Base-by-base conservation (phyloP, 176 grass and related monocot species). In the Eragrostis curvula region DNA sequence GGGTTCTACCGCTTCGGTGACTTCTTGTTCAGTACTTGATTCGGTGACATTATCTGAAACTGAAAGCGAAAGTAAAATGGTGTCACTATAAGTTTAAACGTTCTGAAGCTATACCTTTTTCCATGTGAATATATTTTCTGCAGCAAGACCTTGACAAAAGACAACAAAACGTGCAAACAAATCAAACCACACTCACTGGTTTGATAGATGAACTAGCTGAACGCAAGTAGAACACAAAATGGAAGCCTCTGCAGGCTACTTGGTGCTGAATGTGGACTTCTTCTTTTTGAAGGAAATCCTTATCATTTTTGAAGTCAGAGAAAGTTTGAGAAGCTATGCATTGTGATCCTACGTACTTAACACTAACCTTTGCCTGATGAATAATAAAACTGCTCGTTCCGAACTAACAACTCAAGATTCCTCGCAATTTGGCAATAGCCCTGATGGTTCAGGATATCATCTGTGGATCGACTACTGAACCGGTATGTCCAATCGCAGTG, bases 401-500 rank as follows among this genome's bases (percentile, higher is more conserved):
- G 81, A 85, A 75, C 57, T 70, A 89, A 87, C 27, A 66, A 75
- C 84, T 90, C 20, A 20, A 84, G 16, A 53, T 90, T 73, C 28
- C n/a, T 57, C 41, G 48, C 52, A 20, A 91, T 80, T 86, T 82
- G 39, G 71, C 79, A 90, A 90, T 74, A 83, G 56, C 90, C 89
- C 66, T 81, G 70, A 79, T 90, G 79, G 52, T 83, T 68, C 60
- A 86, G 77, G 49, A 92, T 83, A 92, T 45, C 53, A 70, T 84
- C 48, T 82, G 69, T 66, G 77, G 59, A 83, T 28, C 70, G 84
- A 97, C 71, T 73, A 90, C 27, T 74, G 59, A 77, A 90, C 60
- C 73, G 71, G 84, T 90, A 88, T 9, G 87, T 88, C 92, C 89
- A 94, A 74, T 89, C 53, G 61, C 91, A 97, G 83, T 94, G 84